A percentile compares a stretch with the other conserved stretches of the same genome.
Evolutionary conservation across 73 alveolate genomes (phyloP).

Genomic region (Stentor coeruleus): DNA sequence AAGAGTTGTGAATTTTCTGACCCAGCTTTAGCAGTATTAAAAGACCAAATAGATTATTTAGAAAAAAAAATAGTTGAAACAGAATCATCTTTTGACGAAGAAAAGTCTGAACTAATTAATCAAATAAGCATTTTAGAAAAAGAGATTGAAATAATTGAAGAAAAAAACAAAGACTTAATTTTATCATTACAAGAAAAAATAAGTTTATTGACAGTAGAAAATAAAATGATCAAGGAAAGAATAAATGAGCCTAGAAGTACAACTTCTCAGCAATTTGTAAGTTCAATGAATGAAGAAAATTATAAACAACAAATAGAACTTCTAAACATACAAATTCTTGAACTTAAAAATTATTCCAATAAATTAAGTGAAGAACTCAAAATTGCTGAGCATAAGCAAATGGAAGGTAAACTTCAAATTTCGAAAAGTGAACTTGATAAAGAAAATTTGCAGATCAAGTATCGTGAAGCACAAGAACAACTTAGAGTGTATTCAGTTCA

Average conservation of each 20-base stretch:
- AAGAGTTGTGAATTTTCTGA: neutral
- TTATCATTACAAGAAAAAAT: neutral
- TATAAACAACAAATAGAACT: neutral
- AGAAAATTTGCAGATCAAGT: neutral
- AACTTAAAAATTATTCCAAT: neutral
- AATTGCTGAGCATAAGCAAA: neutral
- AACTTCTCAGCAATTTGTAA: neutral
- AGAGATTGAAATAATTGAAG: neutral
- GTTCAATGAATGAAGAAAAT: neutral
- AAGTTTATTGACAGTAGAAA: neutral
- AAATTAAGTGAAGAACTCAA: neutral
- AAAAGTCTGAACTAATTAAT: neutral
- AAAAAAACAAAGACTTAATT: neutral
- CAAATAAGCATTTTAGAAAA: neutral
- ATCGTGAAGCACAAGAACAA: constrained; percentile 1
- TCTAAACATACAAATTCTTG: neutral
- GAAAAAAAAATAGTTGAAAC: neutral
- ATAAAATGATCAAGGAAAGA: neutral
- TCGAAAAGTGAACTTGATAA: neutral
- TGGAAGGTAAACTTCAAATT: neutral
- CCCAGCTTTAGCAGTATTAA: neutral
- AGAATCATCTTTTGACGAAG: neutral
- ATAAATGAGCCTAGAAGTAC: neutral
- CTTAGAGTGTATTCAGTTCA: neutral
- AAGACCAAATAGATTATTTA: neutral